A percentile compares a stretch with the other conserved stretches of the same genome.
These are phyloP conservation scores for Metschnikowia drakensbergensis DNA, from an alignment of 805 yeast species.

Conservation along the genomic window DNA sequence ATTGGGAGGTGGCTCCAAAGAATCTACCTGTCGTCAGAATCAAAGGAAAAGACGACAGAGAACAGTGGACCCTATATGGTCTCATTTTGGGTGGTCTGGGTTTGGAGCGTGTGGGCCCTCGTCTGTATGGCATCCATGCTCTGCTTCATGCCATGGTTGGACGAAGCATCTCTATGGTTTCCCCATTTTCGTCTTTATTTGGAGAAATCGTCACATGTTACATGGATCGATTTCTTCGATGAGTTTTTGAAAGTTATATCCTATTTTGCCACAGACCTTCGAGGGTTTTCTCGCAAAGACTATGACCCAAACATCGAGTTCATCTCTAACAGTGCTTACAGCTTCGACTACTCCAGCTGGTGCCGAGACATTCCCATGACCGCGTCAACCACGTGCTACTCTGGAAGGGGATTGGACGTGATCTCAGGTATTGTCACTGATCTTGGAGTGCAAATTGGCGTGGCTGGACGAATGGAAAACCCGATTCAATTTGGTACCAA, in stretches of 20 bases:
- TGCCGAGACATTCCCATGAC: conserved; percentile 36
- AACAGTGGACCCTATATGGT: not conserved
- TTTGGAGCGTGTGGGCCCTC: conserved; percentile 13
- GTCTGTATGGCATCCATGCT: conserved; percentile 7
- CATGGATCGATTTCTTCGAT: conserved; percentile 31
- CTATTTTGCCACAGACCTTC: conserved; percentile 43
- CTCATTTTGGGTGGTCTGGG: conserved; percentile 4
- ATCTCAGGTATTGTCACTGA: conserved; percentile 47
- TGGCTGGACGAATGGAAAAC: conserved; percentile 38
- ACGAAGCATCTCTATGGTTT: conserved; percentile 14
- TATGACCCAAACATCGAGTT: conserved; percentile 12
- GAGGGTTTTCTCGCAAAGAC: conserved; percentile 9
- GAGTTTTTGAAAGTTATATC: conserved; percentile 45
- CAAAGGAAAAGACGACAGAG: not conserved
- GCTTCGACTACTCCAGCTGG: conserved; percentile 46
- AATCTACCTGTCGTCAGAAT: not conserved
- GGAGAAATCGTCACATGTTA: conserved; percentile 29
- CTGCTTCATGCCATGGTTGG: conserved; percentile 11
- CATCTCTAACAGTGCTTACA: conserved; percentile 34
- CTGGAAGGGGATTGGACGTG: conserved; percentile 45
- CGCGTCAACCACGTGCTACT: conserved; percentile 24
- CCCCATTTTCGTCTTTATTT: conserved; percentile 45
- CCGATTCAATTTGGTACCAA: conserved; percentile 19
- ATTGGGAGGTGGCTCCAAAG: not conserved
- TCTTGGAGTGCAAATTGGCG: conserved; percentile 45